Evolutionary conservation across 148 eudicot species (phyloP).

Genomic region (Cornus controversa): DNA sequence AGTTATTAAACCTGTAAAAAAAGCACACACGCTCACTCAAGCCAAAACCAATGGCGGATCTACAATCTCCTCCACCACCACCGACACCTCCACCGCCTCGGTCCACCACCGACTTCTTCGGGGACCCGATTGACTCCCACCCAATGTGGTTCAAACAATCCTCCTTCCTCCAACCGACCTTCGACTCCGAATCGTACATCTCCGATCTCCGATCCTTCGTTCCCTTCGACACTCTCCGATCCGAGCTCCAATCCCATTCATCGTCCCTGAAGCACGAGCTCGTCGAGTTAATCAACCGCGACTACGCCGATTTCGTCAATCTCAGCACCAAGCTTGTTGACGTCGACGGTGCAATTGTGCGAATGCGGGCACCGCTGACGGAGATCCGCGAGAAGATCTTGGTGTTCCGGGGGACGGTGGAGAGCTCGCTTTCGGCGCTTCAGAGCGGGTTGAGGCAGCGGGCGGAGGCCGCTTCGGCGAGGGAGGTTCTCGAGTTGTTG

Average conservation of each 20-base stretch:
- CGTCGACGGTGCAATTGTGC: conserved; percentile 68
- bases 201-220: conserved; percentile 95
- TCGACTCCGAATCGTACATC: conserved; percentile 74
- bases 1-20: no score
- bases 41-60: conserved; percentile 39
- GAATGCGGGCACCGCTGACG: conserved; percentile 87
- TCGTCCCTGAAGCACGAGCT: conserved; percentile 68
- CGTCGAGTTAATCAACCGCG: conserved; percentile 84
- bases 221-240: conserved; percentile 82
- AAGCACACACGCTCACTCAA: no score
- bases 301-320: conserved; percentile 84
- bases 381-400: conserved; percentile 79
- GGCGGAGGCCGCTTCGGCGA: conserved; percentile 59
- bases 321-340: conserved; percentile 83
- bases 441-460: conserved; percentile 61
- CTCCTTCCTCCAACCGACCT: conserved; percentile 58
- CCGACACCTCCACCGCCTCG: conserved; percentile 31
- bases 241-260: conserved; percentile 74
- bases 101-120: conserved; percentile 66
- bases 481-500: conserved; percentile 77
- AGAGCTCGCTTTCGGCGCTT: conserved; percentile 49
- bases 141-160: conserved; percentile 84
- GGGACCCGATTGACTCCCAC: conserved; percentile 61
- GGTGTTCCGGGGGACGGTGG: conserved; percentile 53
- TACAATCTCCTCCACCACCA: conserved; percentile 23